Evolutionary conservation across 1,284 basidiomycete genomes (phyloP), one percentile per base, ranked within the genome.

Genomic region (Fomitopsis pinicola): DNA sequence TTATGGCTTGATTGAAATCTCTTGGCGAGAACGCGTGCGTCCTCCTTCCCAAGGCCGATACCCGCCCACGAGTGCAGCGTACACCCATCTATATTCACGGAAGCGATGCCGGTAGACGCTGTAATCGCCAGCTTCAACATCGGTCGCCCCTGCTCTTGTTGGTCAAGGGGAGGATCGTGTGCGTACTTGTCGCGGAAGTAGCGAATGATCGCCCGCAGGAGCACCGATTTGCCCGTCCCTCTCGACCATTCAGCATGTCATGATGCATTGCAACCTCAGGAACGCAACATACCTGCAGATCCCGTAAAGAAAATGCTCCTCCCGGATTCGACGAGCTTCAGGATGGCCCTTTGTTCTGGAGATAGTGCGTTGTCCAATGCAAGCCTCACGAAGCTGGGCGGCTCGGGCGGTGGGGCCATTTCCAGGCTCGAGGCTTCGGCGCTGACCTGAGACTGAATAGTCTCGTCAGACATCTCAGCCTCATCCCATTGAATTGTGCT

Each of bases 31-130:
- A 83, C 78, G 36, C 89, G 80, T 2, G 84, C 82, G 1, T 74
- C 67, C 60, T 94, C 94, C 10, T 85, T 78, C 0, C 92, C 96
- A 0, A 98, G 77, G 0, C 95, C 95, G 60, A 97, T 90, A 0
- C 95, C 90, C 3, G 92, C 88, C 77, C 96, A 98, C 3, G 94
- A 96, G 73, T 98, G 96, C n/a, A 98, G 80, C 0, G 96, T 98
- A 36, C 89, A 84, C 28, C 96, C 96, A 5, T 94, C 95, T 61
- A 98, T 94, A 69, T 97, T 97, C 69, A 94, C 91, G 0, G 92
- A 93, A 1, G 96, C 96, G 64, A 98, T 96, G 38, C 95, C 95
- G 72, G 86, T 88, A 9, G 86, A 86, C 1, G 87, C 87, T 0
- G 87, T 89, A 55, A 89, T 79, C 0, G 82, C 85, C 5, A 88